A percentile compares a stretch with the other conserved stretches of the same genome.
Evolutionary conservation across 148 eudicot genomes (phyloP).

Genomic region (Rhododendron ovatum): DNA sequence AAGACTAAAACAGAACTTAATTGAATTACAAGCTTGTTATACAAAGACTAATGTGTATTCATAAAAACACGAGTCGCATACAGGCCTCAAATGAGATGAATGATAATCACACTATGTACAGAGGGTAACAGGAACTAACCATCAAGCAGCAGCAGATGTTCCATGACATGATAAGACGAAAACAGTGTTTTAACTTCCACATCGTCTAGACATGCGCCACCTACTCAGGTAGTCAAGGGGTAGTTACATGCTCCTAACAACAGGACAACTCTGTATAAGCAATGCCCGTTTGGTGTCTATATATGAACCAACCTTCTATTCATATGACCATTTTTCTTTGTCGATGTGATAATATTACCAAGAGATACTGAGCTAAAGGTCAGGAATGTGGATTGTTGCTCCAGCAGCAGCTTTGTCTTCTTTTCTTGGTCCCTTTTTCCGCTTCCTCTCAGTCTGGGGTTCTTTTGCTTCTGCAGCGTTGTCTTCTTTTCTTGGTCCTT

Average conservation of each 20-base stretch:
- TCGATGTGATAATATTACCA: constrained; percentile 4
- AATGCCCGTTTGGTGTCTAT: background rate
- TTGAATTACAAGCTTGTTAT: background rate
- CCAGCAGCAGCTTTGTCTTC: constrained; percentile 60
- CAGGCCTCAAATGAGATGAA: background rate
- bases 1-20: background rate
- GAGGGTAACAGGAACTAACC: background rate
- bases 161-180: background rate
- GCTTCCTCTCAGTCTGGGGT: constrained; percentile 74
- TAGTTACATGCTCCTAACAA: background rate
- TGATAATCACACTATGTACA: background rate
- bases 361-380: constrained; percentile 24
- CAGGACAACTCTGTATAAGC: background rate
- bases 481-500: constrained; percentile 61
- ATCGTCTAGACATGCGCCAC: background rate
- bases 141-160: background rate
- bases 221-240: background rate
- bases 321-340: background rate
- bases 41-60: background rate
- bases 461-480: constrained; percentile 54
- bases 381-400: constrained; percentile 30
- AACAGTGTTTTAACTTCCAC: background rate
- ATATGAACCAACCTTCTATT: background rate
- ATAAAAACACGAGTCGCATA: background rate
- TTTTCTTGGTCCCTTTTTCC: constrained; percentile 58